These are phyloP conservation scores for Arctium minus DNA, from an alignment of 129 eudicot species.

Conservation along the genomic window DNA sequence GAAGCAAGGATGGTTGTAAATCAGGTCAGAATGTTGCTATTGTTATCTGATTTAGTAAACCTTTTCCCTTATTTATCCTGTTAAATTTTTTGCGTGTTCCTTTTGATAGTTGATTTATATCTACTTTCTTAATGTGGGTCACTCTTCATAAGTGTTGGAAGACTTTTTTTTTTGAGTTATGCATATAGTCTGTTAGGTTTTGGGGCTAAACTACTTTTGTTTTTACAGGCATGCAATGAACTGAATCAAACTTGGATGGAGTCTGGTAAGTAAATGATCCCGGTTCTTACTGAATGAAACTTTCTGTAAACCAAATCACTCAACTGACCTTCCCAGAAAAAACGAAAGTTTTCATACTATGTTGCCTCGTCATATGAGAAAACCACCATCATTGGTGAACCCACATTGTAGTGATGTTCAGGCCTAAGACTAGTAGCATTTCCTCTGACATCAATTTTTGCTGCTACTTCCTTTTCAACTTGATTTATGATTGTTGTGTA, in stretches of 20 bases:
- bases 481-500: neutral
- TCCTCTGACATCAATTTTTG: neutral
- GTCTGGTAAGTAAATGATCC: constrained; percentile 55
- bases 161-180: neutral
- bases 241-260: constrained; percentile 98
- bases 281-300: neutral
- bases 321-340: neutral
- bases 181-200: neutral
- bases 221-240: constrained; percentile 94
- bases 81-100: neutral
- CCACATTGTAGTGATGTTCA: neutral
- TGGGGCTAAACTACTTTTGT: constrained; percentile 18
- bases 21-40: constrained; percentile 59
- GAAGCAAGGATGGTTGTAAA: constrained; percentile 99
- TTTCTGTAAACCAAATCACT: neutral
- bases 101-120: neutral
- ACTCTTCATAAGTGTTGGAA: neutral
- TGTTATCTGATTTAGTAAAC: neutral
- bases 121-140: neutral
- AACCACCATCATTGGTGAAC: neutral
- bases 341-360: neutral
- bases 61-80: neutral
- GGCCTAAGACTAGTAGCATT: neutral
- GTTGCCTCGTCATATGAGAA: neutral
- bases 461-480: neutral